These are phyloP conservation scores for Cicer yamashitae DNA, from an alignment of 306 rosid genomes.

Conservation along the genomic window DNA sequence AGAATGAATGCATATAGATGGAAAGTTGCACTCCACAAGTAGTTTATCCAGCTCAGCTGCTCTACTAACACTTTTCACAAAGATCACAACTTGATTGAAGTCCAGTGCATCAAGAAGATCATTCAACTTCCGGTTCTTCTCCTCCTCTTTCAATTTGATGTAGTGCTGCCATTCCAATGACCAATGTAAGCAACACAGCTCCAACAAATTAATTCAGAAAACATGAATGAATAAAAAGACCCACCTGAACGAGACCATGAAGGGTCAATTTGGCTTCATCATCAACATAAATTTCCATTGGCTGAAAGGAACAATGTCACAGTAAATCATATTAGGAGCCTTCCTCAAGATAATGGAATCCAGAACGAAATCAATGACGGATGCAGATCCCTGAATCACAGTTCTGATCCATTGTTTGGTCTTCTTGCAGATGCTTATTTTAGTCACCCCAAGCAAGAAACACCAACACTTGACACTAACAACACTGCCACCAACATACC, in stretches of 20 bases:
- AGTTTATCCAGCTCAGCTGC: conserved; percentile 98
- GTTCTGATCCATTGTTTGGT: conserved; percentile 67
- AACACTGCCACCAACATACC: conserved; percentile 46
- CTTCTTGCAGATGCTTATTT: conserved; percentile 67
- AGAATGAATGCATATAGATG: conserved; percentile 97
- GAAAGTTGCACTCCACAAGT: conserved; percentile 97
- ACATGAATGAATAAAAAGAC: not conserved
- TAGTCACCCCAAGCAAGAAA: conserved; percentile 60
- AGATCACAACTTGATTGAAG: conserved; percentile 95
- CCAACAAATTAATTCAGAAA: not conserved
- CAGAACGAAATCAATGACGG: conserved; percentile 89
- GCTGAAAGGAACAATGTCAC: conserved; percentile 98
- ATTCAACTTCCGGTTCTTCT: conserved; percentile 91
- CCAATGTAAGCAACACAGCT: conserved; percentile 41
- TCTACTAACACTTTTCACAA: conserved; percentile 94
- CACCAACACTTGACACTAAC: conserved; percentile 54
- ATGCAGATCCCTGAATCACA: conserved; percentile 80
- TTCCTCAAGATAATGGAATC: conserved; percentile 90
- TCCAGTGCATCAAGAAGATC: conserved; percentile 98
- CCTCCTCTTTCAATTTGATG: conserved; percentile 95
- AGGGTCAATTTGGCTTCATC: conserved; percentile 98
- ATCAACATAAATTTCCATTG: conserved; percentile 99
- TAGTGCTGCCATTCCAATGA: conserved; percentile 77
- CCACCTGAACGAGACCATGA: conserved; percentile 98
- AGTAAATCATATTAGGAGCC: conserved; percentile 88